These are phyloP conservation scores for Celoporthe dispersa DNA, from an alignment of 2,329 filamentous ascomycete genomes.

Conservation along the genomic window DNA sequence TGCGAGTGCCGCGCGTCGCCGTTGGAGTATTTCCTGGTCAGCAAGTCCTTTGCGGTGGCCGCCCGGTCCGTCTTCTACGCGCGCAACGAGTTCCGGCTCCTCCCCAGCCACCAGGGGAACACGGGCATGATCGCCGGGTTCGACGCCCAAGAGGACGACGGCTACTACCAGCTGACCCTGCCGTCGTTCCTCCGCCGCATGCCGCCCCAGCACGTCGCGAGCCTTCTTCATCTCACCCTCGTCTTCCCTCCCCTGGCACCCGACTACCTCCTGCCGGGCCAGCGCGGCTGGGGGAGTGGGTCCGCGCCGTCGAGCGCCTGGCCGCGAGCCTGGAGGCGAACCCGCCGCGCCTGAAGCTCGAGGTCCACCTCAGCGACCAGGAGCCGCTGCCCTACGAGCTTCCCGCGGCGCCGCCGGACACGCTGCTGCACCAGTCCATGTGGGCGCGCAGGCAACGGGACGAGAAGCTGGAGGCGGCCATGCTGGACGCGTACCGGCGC, in stretches of 20 bases:
- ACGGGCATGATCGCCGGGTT: background rate
- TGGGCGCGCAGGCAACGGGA: background rate
- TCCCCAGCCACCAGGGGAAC: slow-evolving; percentile 2
- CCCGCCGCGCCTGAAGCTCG: background rate
- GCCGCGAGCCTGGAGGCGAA: background rate
- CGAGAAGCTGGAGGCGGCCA: background rate
- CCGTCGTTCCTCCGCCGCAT: slow-evolving; percentile 8
- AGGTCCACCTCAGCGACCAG: slow-evolving; percentile 8
- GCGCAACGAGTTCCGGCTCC: background rate
- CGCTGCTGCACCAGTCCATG: slow-evolving; percentile 8
- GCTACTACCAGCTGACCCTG: slow-evolving; percentile 8
- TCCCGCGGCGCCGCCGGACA: background rate
- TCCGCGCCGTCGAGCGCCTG: background rate
- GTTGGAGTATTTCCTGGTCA: background rate
- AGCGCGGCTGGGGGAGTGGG: slow-evolving; percentile 5
- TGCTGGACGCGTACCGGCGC: background rate
- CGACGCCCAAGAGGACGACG: slow-evolving; percentile 4
- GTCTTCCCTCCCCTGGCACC: slow-evolving; percentile 2
- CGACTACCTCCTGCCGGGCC: background rate
- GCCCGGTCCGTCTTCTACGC: slow-evolving; percentile 10
- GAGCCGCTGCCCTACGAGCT: slow-evolving; percentile 1
- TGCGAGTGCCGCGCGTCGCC: slow-evolving; percentile 1
- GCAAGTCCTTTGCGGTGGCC: background rate
- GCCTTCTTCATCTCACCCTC: slow-evolving; percentile 2
- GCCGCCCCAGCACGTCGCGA: background rate